A percentile compares a stretch with the other conserved stretches of the same genome.
phyloP scores from a whole-genome alignment of 2,329 filamentous ascomycete genomes.

The Fusarium sp. region DNA sequence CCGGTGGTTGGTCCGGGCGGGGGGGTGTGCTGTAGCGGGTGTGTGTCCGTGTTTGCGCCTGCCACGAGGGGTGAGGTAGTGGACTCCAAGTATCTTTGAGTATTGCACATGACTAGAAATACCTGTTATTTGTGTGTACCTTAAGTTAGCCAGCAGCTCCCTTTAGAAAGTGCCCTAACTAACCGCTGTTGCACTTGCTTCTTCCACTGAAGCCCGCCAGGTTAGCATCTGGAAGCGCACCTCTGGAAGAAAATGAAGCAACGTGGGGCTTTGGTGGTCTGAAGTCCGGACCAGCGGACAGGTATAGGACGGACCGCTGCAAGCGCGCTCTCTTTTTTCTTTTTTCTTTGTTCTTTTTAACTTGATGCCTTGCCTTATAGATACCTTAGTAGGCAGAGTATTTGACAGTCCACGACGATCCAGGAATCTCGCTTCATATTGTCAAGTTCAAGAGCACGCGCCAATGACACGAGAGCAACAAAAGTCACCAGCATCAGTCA shows the following conservation, averaged over 20 bases:
- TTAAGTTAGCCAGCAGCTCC: neutral
- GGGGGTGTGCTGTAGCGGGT: conserved; percentile 16
- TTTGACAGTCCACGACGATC: neutral
- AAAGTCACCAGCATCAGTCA: conserved; percentile 10
- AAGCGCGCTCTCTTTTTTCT: conserved; percentile 26
- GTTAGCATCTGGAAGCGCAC: conserved; percentile 17
- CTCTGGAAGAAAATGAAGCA: conserved; percentile 8
- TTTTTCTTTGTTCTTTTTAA: conserved; percentile 4
- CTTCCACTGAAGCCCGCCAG: conserved; percentile 7
- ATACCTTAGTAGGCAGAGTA: neutral
- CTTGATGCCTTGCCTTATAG: neutral
- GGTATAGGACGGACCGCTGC: conserved; percentile 35
- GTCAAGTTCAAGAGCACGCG: neutral
- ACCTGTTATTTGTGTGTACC: conserved; percentile 6
- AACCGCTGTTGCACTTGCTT: neutral
- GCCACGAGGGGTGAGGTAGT: conserved; percentile 9
- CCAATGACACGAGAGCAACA: neutral
- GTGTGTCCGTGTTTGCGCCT: neutral
- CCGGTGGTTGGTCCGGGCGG: conserved; percentile 44
- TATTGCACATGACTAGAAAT: conserved; percentile 8
- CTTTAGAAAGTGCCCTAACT: neutral
- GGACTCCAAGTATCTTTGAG: neutral
- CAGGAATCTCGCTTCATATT: neutral
- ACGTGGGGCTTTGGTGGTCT: conserved; percentile 30
- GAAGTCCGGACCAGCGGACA: conserved; percentile 41